A percentile compares a stretch with the other conserved stretches of the same genome.
Conservation (phyloP, 2,329 filamentous ascomycete species). For the Trichoderma atroviride region DNA sequence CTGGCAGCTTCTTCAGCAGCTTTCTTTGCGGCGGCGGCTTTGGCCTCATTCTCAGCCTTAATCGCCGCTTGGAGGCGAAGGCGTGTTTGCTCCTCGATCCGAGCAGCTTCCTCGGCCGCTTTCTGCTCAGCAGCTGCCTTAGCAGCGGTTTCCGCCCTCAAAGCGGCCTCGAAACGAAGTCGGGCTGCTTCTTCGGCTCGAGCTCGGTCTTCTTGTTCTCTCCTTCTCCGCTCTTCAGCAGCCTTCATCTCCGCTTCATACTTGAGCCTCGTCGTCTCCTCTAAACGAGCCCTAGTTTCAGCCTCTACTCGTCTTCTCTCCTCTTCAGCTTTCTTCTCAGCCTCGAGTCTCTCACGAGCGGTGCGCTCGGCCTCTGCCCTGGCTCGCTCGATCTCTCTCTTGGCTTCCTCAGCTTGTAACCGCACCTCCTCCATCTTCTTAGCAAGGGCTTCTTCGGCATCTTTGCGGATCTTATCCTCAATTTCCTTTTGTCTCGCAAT, state of each 20-base stretch:
- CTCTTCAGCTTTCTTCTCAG: constrained; percentile 49
- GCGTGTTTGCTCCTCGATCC: constrained; percentile 53
- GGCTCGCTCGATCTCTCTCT: constrained; percentile 52
- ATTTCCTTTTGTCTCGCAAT: constrained; percentile 49
- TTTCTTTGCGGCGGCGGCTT: constrained; percentile 45
- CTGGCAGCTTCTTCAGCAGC: constrained; percentile 49
- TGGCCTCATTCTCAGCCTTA: constrained; percentile 46
- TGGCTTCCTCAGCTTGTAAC: constrained; percentile 49
- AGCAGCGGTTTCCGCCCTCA: constrained; percentile 46
- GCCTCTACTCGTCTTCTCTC: constrained; percentile 45
- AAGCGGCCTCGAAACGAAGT: constrained; percentile 45
- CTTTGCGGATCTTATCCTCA: constrained; percentile 49
- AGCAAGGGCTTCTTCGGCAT: constrained; percentile 50
- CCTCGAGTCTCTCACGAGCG: constrained; percentile 50
- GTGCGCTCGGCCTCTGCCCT: constrained; percentile 49
- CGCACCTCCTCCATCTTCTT: constrained; percentile 46
- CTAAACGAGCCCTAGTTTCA: constrained; percentile 42
- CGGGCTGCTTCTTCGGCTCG: constrained; percentile 54
- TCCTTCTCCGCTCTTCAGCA: constrained; percentile 48
- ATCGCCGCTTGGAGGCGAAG: constrained; percentile 48
- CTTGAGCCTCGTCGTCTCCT: constrained; percentile 43
- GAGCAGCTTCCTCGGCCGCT: constrained; percentile 41
- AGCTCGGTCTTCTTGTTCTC: constrained; percentile 44
- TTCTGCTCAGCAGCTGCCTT: constrained; percentile 47
- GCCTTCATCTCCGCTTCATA: constrained; percentile 47